These are phyloP conservation scores for Lagerstroemia speciosa DNA, from an alignment of 345 rosid species.

Conservation along the genomic window DNA sequence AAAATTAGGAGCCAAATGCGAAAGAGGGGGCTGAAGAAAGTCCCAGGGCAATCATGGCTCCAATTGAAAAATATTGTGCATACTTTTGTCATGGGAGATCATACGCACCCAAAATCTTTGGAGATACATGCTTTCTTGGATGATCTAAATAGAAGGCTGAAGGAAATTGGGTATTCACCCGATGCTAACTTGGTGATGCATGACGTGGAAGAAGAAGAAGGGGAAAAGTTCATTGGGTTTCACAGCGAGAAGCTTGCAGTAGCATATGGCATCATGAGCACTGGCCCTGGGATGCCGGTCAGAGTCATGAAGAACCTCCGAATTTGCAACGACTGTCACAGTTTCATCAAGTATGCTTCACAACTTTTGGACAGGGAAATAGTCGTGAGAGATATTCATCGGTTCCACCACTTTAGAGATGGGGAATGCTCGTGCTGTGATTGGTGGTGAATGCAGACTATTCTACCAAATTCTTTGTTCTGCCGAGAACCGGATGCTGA, in stretches of 20 bases:
- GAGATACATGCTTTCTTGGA: slow-evolving; percentile 23
- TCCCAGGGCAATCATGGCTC: slow-evolving; percentile 53
- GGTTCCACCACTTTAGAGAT: slow-evolving; percentile 33
- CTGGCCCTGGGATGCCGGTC: slow-evolving; percentile 16
- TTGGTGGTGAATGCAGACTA: slow-evolving; percentile 27
- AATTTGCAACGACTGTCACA: slow-evolving; percentile 36
- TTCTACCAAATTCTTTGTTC: background rate
- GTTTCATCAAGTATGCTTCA: slow-evolving; percentile 26
- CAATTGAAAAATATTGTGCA: slow-evolving; percentile 28
- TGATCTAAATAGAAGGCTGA: slow-evolving; percentile 22
- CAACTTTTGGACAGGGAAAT: slow-evolving; percentile 28
- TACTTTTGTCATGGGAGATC: slow-evolving; percentile 27
- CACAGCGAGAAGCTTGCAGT: slow-evolving; percentile 38
- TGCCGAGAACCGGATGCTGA: background rate
- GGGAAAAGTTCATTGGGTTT: slow-evolving; percentile 27
- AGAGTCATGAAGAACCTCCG: slow-evolving; percentile 32
- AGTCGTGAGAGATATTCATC: slow-evolving; percentile 25
- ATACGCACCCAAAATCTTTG: slow-evolving; percentile 21
- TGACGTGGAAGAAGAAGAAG: slow-evolving; percentile 34
- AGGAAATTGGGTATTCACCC: slow-evolving; percentile 27
- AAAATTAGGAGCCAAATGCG: slow-evolving; percentile 30
- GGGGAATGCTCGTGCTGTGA: slow-evolving; percentile 38
- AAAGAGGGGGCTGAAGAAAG: slow-evolving; percentile 26
- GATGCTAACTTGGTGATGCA: slow-evolving; percentile 23
- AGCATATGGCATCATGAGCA: slow-evolving; percentile 28